A percentile compares a stretch with the other conserved stretches of the same genome.
Evolutionary conservation across 345 rosid genomes (phyloP).

Genomic region (Physaria fendleri): DNA sequence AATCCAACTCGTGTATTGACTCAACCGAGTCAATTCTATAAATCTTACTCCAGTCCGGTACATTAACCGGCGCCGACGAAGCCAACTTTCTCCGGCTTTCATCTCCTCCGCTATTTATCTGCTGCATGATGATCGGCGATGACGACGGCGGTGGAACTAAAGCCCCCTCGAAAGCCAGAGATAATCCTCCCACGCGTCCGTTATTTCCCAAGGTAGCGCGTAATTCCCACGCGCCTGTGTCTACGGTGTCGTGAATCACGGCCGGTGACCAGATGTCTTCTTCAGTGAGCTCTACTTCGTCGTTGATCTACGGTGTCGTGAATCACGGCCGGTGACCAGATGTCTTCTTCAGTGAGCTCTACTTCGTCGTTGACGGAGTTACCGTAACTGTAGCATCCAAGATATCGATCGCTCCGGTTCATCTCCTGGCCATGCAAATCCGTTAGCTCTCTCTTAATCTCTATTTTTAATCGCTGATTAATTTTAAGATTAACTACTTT

Average conservation of each 20-base stretch:
- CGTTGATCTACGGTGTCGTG: constrained; percentile 16
- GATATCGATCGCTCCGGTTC: constrained; percentile 26
- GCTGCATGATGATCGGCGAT: constrained; percentile 67
- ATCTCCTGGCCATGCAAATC: constrained; percentile 28
- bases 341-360: constrained; percentile 70
- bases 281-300: constrained; percentile 49
- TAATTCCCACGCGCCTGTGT: constrained; percentile 34
- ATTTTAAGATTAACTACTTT: not conserved
- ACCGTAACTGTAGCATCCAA: constrained; percentile 26
- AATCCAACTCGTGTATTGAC: constrained; percentile 68
- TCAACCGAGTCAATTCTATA: constrained; percentile 72
- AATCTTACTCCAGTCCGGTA: constrained; percentile 93
- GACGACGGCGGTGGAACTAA: constrained; percentile 9
- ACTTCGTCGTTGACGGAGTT: constrained; percentile 26
- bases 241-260: constrained; percentile 25
- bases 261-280: constrained; percentile 72
- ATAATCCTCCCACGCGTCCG: constrained; percentile 55
- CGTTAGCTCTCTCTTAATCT: not conserved
- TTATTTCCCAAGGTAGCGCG: constrained; percentile 13
- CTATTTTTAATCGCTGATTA: not conserved
- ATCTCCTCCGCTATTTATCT: constrained; percentile 41
- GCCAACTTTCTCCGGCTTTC: constrained; percentile 14
- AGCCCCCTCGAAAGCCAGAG: constrained; percentile 54
- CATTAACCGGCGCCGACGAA: constrained; percentile 80
- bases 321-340: constrained; percentile 56